A percentile compares a stretch with the other conserved stretches of the same genome.
Conservation (phyloP, 2,329 filamentous ascomycete species). For the Colletotrichum spaethianum region DNA sequence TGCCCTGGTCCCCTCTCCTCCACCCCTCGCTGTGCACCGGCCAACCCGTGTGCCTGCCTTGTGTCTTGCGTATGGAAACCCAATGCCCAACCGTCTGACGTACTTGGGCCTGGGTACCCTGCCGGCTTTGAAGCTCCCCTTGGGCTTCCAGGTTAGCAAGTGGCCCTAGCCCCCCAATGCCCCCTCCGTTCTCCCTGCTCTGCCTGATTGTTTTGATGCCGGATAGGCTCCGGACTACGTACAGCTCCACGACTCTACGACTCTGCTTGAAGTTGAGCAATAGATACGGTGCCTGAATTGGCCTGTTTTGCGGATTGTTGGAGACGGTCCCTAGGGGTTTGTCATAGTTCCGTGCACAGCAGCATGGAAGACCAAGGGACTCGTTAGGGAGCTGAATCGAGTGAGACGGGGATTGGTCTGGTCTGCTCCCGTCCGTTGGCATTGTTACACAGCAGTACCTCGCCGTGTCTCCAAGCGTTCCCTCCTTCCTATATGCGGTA, state of each 20-base stretch:
- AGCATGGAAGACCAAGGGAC: not conserved
- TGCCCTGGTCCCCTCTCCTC: constrained; percentile 13
- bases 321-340: not conserved
- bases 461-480: constrained; percentile 1
- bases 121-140: not conserved
- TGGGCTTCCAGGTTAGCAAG: not conserved
- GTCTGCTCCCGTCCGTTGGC: constrained; percentile 13
- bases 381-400: not conserved
- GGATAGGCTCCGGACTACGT: not conserved
- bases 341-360: not conserved
- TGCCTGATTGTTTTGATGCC: not conserved
- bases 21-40: constrained; percentile 13
- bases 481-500: not conserved
- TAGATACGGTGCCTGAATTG: not conserved
- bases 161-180: constrained; percentile 8
- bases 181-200: not conserved
- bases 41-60: constrained; percentile 4
- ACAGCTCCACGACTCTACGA: not conserved
- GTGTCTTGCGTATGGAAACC: constrained; percentile 23
- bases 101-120: constrained; percentile 19
- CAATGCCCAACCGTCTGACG: constrained; percentile 22
- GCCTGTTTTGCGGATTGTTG: not conserved
- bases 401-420: not conserved
- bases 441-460: constrained; percentile 9
- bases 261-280: not conserved